Percentiles rank a stretch among this genome's conserved stretches.
Evolutionary conservation across 306 rosid genomes (phyloP).

Genomic region (Mimosa pudica): DNA sequence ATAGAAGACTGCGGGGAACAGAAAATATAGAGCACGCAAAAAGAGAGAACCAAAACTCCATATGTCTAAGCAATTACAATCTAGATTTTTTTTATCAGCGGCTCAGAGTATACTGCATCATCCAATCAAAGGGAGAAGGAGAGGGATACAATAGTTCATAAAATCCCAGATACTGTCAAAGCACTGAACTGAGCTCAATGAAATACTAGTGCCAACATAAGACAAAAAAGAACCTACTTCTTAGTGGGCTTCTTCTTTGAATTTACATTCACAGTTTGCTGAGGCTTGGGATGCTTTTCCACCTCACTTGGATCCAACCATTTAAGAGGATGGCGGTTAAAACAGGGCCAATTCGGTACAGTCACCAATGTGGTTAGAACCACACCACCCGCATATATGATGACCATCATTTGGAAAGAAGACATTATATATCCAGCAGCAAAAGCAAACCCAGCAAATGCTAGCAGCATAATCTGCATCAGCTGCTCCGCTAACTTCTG

Average conservation of each 20-base stretch:
- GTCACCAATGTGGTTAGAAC: conserved; percentile 44
- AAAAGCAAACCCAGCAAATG: conserved; percentile 69
- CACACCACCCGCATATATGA: conserved; percentile 76
- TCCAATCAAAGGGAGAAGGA: not conserved
- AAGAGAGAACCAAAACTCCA: conserved; percentile 19
- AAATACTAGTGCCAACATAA: conserved; percentile 19
- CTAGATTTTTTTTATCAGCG: not conserved
- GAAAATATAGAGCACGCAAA: conserved; percentile 6
- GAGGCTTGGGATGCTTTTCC: conserved; percentile 85
- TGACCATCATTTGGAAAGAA: conserved; percentile 77
- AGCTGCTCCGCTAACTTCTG: conserved; percentile 90
- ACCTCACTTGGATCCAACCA: conserved; percentile 82
- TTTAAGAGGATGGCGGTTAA: conserved; percentile 76
- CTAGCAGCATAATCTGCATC: conserved; percentile 83
- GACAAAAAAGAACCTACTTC: conserved; percentile 46
- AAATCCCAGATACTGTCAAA: conserved; percentile 30
- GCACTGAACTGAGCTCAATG: conserved; percentile 8
- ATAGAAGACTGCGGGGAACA: conserved; percentile 1
- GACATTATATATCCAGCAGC: conserved; percentile 9
- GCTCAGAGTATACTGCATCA: conserved; percentile 22
- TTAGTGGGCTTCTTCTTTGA: conserved; percentile 70
- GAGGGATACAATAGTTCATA: conserved; percentile 1
- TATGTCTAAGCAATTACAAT: conserved; percentile 27
- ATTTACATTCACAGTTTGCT: conserved; percentile 40
- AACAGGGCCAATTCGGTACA: conserved; percentile 84